A percentile compares a stretch with the other conserved stretches of the same genome.
phyloP scores from a whole-genome alignment of 208 protist genomes.

The Leptomonas pyrrhocoris region DNA sequence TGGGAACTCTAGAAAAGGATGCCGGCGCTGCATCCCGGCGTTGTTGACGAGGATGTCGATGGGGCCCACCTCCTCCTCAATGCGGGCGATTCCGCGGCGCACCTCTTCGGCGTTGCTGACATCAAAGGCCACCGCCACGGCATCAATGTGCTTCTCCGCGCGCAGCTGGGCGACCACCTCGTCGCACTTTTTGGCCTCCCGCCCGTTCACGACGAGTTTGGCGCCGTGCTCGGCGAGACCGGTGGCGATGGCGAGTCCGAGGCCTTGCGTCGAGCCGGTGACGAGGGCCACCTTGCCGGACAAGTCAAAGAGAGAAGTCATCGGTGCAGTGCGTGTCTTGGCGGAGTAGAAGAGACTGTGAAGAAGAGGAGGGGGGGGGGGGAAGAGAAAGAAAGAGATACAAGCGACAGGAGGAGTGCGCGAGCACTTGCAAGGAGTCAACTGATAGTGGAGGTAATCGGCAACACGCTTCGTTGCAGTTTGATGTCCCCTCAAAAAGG shows the following conservation, averaged over 20 bases:
- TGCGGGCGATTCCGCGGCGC: conserved; percentile 12
- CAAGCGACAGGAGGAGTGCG: neutral
- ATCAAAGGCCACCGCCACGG: conserved; percentile 13
- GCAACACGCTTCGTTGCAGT: no score
- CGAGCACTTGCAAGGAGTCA: no score
- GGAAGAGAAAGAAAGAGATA: neutral
- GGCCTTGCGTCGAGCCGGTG: conserved; percentile 27
- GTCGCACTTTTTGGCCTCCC: neutral
- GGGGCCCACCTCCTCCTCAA: conserved; percentile 33
- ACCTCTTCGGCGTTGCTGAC: conserved; percentile 9
- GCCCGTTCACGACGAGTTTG: conserved; percentile 20
- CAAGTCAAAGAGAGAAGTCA: conserved; percentile 14
- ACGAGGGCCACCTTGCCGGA: conserved; percentile 18
- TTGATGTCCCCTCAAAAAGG: no score
- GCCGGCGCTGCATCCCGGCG: conserved; percentile 48
- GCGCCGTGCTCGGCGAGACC: conserved; percentile 14
- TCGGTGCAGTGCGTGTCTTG: neutral
- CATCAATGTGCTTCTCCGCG: neutral
- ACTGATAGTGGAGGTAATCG: no score
- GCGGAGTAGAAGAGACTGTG: no score
- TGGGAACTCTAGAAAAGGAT: conserved; percentile 36
- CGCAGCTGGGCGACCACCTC: conserved; percentile 7
- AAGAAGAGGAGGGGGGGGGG: no score
- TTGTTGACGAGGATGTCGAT: conserved; percentile 68
- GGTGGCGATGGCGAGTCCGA: conserved; percentile 26